Evolutionary conservation across 1,284 basidiomycete genomes (phyloP), one percentile per base, ranked within the genome.

Genomic region (Cryptococcus amylolentus): DNA sequence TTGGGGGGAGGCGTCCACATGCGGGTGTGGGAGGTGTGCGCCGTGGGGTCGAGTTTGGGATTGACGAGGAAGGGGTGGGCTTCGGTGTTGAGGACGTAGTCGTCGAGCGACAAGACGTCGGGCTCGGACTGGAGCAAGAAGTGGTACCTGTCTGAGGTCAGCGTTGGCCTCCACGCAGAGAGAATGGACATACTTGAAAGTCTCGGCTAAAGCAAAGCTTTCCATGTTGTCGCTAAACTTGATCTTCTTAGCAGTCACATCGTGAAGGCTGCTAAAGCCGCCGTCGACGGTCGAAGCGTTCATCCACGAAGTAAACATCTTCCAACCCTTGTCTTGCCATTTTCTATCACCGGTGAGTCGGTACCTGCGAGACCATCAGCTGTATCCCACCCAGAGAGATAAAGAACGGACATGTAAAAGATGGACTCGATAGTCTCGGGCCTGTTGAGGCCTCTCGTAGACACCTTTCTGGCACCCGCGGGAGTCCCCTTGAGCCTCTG

Each of bases 261-360:
- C 77, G 10, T 61, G 51, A 46, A 82, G 65, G 40, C 73, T 70
- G 23, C 77, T 72, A 50, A 81, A 74, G 1, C 79, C 80, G 4
- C 64, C 70, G 1, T 68, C 67, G 12, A 75, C 75, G 53, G 68
- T 75, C 20, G 69, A 64, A n/a, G 63, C 57, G n/a, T 76, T 73
- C 53, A 81, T 78, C 82, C 82, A 84, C 9, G 75, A 76, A 5
- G 77, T 75, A 55, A 83, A 84, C 82, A 83, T 83, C 60, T 80
- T 77, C 83, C 83, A 84, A 4, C 82, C 83, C 41, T 79, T 74
- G 54, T 83, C 81, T 66, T 81, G 80, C 82, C 82, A 84, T 55
- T 75, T 75, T 6, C 69, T 67, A 67, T 84, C 81, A 20, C 82
- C 83, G 1, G 82, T 83, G 27, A 82, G 64, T 43, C 82, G 75